Conservation (phyloP, 2,329 filamentous ascomycete species). For the Alternaria postmessia region DNA sequence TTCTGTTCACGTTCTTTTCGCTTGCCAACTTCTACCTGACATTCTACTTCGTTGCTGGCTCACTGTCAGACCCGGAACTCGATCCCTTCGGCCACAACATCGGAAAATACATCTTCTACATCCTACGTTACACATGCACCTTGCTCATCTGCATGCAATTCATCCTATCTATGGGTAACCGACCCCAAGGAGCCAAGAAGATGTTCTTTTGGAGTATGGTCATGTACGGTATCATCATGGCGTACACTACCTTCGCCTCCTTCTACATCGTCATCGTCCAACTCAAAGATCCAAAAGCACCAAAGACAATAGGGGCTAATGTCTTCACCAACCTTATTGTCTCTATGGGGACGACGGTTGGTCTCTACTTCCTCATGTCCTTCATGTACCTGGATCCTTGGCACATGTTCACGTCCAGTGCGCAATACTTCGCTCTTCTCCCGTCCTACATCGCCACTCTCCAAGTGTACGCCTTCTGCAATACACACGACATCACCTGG, state of each 20-base stretch:
- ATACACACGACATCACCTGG: slow-evolving; percentile 99
- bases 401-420: slow-evolving; percentile 96
- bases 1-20: slow-evolving; percentile 97
- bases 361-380: slow-evolving; percentile 95
- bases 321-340: slow-evolving; percentile 96
- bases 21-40: slow-evolving; percentile 99
- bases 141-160: slow-evolving; percentile 94
- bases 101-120: slow-evolving; percentile 82
- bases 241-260: slow-evolving; percentile 88
- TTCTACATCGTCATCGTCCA: slow-evolving; percentile 91
- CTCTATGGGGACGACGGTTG: slow-evolving; percentile 85
- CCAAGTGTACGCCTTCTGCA: slow-evolving; percentile 98
- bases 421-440: slow-evolving; percentile 91
- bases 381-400: slow-evolving; percentile 97
- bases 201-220: slow-evolving; percentile 90
- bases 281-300: slow-evolving; percentile 63
- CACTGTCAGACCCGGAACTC: slow-evolving; percentile 76
- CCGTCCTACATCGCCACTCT: slow-evolving; percentile 96
- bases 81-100: slow-evolving; percentile 93
- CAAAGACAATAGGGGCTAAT: slow-evolving; percentile 76
- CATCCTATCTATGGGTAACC: slow-evolving; percentile 94
- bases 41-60: slow-evolving; percentile 97
- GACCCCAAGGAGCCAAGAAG: slow-evolving; percentile 91
- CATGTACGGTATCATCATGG: slow-evolving; percentile 92
- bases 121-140: slow-evolving; percentile 84